These are phyloP conservation scores for Avena atlantica DNA, from an alignment of 176 grass and related monocot species.

Conservation along the genomic window DNA sequence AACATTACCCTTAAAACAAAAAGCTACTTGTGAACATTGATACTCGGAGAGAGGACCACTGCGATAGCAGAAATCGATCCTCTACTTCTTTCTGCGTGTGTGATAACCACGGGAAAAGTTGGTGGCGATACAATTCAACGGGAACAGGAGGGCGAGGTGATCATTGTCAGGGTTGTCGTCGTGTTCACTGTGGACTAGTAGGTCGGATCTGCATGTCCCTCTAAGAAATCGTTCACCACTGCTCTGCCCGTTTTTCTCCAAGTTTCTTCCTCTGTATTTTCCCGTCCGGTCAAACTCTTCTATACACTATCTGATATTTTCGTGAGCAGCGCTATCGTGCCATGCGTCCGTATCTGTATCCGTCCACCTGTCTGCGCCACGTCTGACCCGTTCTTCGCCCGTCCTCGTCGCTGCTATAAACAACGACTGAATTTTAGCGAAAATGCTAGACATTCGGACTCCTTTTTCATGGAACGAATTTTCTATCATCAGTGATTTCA, in stretches of 20 bases:
- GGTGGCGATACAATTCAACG: background rate
- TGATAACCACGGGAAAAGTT: background rate
- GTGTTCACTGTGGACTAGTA: slow-evolving; percentile 4
- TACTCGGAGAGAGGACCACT: too few species aligned
- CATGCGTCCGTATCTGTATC: background rate
- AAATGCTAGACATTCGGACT: too few species aligned
- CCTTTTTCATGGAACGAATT: too few species aligned
- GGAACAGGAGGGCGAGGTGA: background rate
- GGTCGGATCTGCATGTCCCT: background rate
- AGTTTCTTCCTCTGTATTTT: background rate
- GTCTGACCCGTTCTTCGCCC: too few species aligned
- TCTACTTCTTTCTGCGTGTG: background rate
- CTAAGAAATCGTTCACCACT: background rate
- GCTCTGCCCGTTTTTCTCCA: background rate
- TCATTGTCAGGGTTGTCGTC: background rate
- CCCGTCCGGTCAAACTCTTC: too few species aligned
- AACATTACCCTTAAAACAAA: too few species aligned
- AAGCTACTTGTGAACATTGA: too few species aligned
- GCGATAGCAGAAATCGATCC: background rate
- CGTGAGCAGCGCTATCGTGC: background rate
- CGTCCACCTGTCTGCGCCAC: background rate
- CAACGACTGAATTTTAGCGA: too few species aligned
- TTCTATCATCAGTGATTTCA: too few species aligned
- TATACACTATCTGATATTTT: background rate
- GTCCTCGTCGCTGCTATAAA: too few species aligned